These are phyloP conservation scores for Chloris gayana DNA, from an alignment of 176 grass and related monocot species.

Conservation along the genomic window DNA sequence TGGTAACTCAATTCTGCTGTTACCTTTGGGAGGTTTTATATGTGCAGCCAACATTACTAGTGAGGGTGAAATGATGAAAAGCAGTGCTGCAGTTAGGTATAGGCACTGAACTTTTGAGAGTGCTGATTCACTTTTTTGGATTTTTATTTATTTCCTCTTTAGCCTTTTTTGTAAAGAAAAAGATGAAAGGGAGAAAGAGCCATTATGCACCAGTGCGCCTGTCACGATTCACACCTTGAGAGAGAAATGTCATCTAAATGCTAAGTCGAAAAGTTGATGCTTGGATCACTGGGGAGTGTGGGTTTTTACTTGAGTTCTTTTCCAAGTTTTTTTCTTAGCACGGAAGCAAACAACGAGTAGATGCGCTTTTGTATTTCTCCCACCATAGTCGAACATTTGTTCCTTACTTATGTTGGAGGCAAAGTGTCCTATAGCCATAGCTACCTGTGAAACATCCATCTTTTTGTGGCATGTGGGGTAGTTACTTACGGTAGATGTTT, in stretches of 20 bases:
- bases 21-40: not conserved
- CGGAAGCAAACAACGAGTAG: not conserved
- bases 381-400: not conserved
- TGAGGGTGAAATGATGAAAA: slow-evolving; percentile 8
- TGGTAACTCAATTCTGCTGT: not conserved
- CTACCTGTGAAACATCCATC: not conserved
- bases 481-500: not conserved
- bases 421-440: not conserved
- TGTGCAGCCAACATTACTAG: not conserved
- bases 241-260: not conserved
- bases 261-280: not conserved
- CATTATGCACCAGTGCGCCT: not conserved
- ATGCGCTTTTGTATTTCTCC: not conserved
- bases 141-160: not conserved
- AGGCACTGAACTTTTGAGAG: not conserved
- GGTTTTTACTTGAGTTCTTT: not conserved
- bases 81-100: slow-evolving; percentile 4
- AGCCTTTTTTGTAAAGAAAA: not conserved
- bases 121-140: not conserved
- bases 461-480: too few relatives aligned
- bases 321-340: not conserved
- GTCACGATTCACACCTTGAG: not conserved
- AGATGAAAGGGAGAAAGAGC: not conserved
- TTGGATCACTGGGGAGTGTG: not conserved
- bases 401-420: not conserved